Conservation (phyloP, 192 early-diverging fungal species). For the Umbelopsis sp. region DNA sequence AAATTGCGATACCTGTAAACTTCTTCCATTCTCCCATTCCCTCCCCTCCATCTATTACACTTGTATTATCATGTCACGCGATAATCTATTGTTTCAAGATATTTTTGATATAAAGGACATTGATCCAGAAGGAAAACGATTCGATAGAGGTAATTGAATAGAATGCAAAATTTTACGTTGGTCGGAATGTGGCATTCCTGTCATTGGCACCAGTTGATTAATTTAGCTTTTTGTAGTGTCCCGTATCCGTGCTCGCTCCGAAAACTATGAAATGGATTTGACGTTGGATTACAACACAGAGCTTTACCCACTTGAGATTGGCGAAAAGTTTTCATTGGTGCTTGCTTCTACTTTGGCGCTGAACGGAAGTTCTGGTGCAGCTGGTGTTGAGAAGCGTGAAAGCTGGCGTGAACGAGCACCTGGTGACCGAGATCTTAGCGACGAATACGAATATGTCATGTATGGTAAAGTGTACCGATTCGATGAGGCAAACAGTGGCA, state of each 20-base stretch:
- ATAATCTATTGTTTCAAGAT: constrained; percentile 85
- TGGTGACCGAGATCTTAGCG: constrained; percentile 77
- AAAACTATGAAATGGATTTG: constrained; percentile 88
- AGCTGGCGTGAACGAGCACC: constrained; percentile 70
- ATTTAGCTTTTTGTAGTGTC: constrained; percentile 62
- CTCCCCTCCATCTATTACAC: too few species aligned
- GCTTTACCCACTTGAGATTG: constrained; percentile 84
- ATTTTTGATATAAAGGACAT: constrained; percentile 89
- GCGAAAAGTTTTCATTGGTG: constrained; percentile 83
- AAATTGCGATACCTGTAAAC: background rate
- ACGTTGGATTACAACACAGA: constrained; percentile 95
- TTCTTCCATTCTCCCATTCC: background rate
- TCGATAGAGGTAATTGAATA: constrained; percentile 77
- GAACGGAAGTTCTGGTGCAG: constrained; percentile 45
- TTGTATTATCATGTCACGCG: constrained; percentile 42
- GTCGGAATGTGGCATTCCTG: too few species aligned
- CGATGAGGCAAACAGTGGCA: constrained; percentile 76
- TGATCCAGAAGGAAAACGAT: constrained; percentile 89
- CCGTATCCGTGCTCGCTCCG: constrained; percentile 77
- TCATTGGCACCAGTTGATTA: background rate
- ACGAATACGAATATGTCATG: constrained; percentile 99
- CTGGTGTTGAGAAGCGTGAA: constrained; percentile 53
- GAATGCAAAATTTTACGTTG: background rate
- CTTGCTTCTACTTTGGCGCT: constrained; percentile 80
- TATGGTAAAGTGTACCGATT: constrained; percentile 96